Percentiles rank a stretch among this genome's conserved stretches.
phyloP scores from a whole-genome alignment of 164 flowering plant genomes.

The Vitis cinerea region DNA sequence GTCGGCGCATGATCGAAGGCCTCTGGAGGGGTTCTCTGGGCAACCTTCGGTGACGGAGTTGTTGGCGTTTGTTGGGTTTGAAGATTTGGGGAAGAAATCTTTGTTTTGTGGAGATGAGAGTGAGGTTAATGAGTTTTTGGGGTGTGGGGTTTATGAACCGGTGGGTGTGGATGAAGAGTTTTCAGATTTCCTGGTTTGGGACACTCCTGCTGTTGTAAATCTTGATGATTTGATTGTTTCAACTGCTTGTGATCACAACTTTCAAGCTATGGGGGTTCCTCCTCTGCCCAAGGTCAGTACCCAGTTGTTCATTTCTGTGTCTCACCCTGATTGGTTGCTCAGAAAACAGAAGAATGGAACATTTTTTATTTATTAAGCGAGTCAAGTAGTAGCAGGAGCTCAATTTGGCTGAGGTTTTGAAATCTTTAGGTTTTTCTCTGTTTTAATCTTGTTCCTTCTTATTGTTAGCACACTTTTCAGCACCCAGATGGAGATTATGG shows the following conservation, averaged over 20 bases:
- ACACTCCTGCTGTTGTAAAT: conserved; percentile 46
- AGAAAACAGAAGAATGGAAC: neutral
- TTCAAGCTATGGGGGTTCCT: conserved; percentile 61
- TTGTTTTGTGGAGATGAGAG: conserved; percentile 19
- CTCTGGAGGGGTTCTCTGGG: conserved; percentile 69
- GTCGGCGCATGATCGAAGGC: conserved; percentile 53
- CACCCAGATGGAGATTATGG: too few species aligned
- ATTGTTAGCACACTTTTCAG: too few species aligned
- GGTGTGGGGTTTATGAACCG: conserved; percentile 16
- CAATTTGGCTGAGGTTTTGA: too few species aligned
- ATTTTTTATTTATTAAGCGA: too few species aligned
- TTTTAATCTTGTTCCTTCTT: neutral
- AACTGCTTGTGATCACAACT: conserved; percentile 31
- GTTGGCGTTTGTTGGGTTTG: conserved; percentile 48
- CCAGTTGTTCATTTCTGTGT: neutral
- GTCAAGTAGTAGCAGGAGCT: too few species aligned
- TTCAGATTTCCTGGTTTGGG: conserved; percentile 59
- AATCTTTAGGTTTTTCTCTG: too few species aligned
- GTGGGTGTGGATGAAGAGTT: conserved; percentile 26
- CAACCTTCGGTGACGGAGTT: conserved; percentile 62
- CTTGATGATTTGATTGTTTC: conserved; percentile 61
- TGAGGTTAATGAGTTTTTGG: conserved; percentile 9
- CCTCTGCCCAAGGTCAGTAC: conserved; percentile 64
- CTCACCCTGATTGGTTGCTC: too few species aligned
- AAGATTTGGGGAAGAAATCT: conserved; percentile 42